Evolutionary conservation across 768 basidiomycete genomes (phyloP), one percentile per base, ranked within the genome.

Genomic region (Auricularia heimuer): DNA sequence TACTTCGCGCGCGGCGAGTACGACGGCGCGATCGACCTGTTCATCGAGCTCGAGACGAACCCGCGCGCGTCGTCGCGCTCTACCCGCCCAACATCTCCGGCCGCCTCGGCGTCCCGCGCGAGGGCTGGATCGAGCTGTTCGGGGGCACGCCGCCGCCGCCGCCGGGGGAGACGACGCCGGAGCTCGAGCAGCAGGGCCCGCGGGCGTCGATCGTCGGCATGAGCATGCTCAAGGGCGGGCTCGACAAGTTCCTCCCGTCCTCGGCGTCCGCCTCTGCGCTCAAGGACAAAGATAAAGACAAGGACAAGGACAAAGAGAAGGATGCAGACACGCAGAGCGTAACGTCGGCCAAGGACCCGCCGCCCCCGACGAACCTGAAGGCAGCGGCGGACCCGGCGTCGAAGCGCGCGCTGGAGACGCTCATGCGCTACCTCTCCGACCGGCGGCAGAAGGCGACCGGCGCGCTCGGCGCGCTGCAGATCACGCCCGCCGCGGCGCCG

Each of bases 1-100:
- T 83, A 88, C 66, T 95, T 95, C 75, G 81, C 83, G 3, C 76
- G 79, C 7, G 82, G 81, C 7, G 81, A 86, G 65, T 95, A 85
- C 70, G 87, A 90, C 67, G 76, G 79, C 1, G 94, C 96, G 1
- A 88, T 98, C 65, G 87, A 97, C 71, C 83, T 86, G 0, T 94
- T 98, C 73, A 82, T 94, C 61, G 85, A 89, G 51, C 85, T 96
- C 51, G 89, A 98, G 68, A 79, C 94, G 69, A 95, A 95, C 70
- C 97, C 0, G 92, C 95, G 0, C 93, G 94, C 71, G 92, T 99
- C 3, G 82, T 98, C 24, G 89, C 94, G 1, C 77, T 98, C 4
- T 99, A 92, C 74, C 90, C 92, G 0, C 85, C 89, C 42, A 79
- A 80, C 12, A 83, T 98, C 3, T 83, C 93, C 1, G 96, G 96